phyloP scores from a whole-genome alignment of 345 rosid genomes.

The Citrus glauca region DNA sequence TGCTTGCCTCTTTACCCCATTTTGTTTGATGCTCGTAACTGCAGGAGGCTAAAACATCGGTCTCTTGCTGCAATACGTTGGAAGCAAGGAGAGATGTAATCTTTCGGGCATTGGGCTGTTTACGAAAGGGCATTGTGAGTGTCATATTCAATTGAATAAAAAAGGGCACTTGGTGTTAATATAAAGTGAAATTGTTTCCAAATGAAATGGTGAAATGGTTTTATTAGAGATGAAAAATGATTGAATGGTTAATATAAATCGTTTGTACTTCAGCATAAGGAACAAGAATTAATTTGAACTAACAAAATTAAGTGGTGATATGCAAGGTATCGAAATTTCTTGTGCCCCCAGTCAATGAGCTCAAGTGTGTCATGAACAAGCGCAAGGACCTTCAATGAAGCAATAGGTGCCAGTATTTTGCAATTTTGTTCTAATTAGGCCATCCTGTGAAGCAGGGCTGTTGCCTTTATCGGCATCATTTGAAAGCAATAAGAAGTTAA shows the following conservation, averaged over 20 bases:
- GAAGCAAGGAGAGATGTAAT: not conserved
- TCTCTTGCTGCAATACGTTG: constrained; percentile 10
- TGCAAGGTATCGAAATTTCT: too few relatives aligned
- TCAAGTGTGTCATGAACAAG: not conserved
- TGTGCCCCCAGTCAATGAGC: too few relatives aligned
- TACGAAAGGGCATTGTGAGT: not conserved
- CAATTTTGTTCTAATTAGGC: not conserved
- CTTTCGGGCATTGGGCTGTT: not conserved
- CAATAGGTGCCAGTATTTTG: not conserved
- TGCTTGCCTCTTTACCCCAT: constrained; percentile 44
- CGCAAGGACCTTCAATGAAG: not conserved
- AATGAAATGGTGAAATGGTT: not conserved
- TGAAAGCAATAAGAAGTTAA: not conserved
- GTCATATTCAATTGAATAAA: not conserved
- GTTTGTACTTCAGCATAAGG: too few relatives aligned
- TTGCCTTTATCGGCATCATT: not conserved
- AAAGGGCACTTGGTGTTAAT: not conserved
- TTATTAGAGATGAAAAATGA: not conserved
- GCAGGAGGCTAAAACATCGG: constrained; percentile 29
- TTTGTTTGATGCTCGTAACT: constrained; percentile 24
- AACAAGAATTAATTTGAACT: too few relatives aligned
- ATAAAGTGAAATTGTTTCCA: not conserved
- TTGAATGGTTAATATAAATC: too few relatives aligned
- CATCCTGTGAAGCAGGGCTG: not conserved
- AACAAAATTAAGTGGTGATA: too few relatives aligned